Conservation (phyloP, 2,329 filamentous ascomycete genomes). For the Stachybotrys elegans region DNA sequence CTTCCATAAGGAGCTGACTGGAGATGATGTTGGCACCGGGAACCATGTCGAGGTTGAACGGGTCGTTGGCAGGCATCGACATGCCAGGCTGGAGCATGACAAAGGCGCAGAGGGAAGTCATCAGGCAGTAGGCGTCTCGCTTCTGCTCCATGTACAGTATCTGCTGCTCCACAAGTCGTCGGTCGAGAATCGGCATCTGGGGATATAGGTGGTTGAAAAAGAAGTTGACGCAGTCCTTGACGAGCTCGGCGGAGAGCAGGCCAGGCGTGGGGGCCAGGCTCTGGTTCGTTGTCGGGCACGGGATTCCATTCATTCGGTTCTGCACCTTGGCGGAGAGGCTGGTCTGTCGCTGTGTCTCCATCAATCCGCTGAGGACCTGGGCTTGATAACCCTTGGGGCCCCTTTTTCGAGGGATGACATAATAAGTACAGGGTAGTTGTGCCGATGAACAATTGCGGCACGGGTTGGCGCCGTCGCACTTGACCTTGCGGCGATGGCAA, state of each 20-base stretch:
- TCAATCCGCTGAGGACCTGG: slow-evolving; percentile 70
- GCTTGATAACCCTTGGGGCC: slow-evolving; percentile 70
- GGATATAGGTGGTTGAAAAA: slow-evolving; percentile 65
- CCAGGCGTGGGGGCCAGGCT: slow-evolving; percentile 52
- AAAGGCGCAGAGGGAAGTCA: slow-evolving; percentile 61
- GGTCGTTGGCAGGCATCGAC: slow-evolving; percentile 51
- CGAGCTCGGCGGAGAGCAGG: slow-evolving; percentile 55
- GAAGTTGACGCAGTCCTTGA: slow-evolving; percentile 62
- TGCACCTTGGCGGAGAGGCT: slow-evolving; percentile 59
- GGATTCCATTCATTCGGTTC: slow-evolving; percentile 52
- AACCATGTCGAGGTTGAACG: slow-evolving; percentile 50
- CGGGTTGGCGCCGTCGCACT: slow-evolving; percentile 65
- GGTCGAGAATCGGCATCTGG: slow-evolving; percentile 58
- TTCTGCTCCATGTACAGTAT: slow-evolving; percentile 56
- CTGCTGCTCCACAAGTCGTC: slow-evolving; percentile 52
- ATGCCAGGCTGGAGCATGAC: slow-evolving; percentile 67
- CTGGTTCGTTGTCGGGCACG: slow-evolving; percentile 40
- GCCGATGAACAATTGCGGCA: slow-evolving; percentile 67
- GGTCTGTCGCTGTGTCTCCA: slow-evolving; percentile 63
- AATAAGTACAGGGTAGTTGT: slow-evolving; percentile 66
- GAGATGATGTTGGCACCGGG: slow-evolving; percentile 58
- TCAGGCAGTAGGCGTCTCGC: slow-evolving; percentile 58
- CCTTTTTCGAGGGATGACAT: slow-evolving; percentile 71
- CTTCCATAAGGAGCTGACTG: slow-evolving; percentile 62
- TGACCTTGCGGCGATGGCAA: slow-evolving; percentile 70